Base-by-base conservation (phyloP, 148 eudicot genomes). In the Cornus kousa region DNA sequence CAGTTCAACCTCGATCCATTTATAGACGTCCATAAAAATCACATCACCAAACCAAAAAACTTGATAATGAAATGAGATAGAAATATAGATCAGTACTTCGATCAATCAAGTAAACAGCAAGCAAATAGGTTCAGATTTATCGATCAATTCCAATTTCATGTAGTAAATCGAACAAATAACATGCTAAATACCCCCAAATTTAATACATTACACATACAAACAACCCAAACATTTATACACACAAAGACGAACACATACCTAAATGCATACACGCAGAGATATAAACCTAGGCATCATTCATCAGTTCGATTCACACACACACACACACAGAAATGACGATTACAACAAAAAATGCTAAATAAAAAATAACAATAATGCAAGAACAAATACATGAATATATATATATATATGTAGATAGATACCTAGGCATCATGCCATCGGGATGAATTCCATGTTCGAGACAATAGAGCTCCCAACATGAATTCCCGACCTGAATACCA, bases 401-500 rank as follows among this genome's bases (percentile, higher is more conserved):
- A 57, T 57, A 57, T 57, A 57, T 57, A 57, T 19, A 10, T 40
- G 20, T 4, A 9, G 20, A n/a, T 43, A 46, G 1, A 20, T 23
- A 87, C 89, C 89, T 85, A 55, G 90, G 90, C 90, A 87, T 85
- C 77, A 82, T 69, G 48, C 88, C 89, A 79, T 88, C 87, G 35
- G 87, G 87, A 23, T 84, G 91, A 82, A 88, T 88, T 48, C 80
- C 91, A 77, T 88, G 89, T 71, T 88, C 91, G 35, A 86, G 88
- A 60, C 90, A 87, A 77, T 87, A 85, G 12, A 87, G 90, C 73
- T 87, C 90, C 90, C 90, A 88, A 74, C 91, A 88, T 0, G 91
- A 88, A 78, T 88, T 88, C 6, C 91, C 91, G 7, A 88, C 89
- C 74, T 88, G 91, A 67, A 88, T 88, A 3, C 91, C 91, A 0